phyloP scores from a whole-genome alignment of 1,139 yeast species.

The Arxiozyma slooffiae region DNA sequence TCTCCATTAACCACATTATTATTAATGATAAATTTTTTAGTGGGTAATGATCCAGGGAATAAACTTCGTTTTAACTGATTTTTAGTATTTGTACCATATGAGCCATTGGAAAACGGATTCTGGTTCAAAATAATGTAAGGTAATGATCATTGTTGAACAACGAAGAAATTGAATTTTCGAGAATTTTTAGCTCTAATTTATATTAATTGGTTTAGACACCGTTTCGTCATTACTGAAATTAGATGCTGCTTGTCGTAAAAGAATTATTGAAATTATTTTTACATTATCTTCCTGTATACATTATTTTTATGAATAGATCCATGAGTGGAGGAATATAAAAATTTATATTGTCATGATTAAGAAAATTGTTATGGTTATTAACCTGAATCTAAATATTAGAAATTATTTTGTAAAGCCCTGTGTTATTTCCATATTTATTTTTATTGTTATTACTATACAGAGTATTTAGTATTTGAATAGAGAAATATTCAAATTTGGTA shows the following conservation, averaged over 20 bases:
- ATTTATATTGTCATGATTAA: no score
- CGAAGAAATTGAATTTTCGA: background rate
- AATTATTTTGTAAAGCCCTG: background rate
- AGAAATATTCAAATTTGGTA: background rate
- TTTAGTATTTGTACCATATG: background rate
- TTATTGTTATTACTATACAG: background rate
- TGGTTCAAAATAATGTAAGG: background rate
- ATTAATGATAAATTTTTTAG: background rate
- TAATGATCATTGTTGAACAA: background rate
- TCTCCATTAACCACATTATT: background rate
- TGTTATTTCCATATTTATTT: background rate
- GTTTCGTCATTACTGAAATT: background rate
- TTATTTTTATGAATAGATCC: background rate
- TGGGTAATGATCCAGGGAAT: background rate
- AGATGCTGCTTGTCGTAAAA: background rate
- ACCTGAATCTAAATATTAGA: background rate
- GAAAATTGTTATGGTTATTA: background rate
- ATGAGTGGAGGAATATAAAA: no score
- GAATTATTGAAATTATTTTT: background rate
- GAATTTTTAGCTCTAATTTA: background rate
- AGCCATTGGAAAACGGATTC: background rate
- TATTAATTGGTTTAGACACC: background rate
- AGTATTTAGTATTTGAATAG: conserved; percentile 1
- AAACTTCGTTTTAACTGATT: background rate
- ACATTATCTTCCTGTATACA: background rate